These are phyloP conservation scores for Alternaria sp. DNA, from an alignment of 2,329 filamentous ascomycete genomes.

Conservation along the genomic window DNA sequence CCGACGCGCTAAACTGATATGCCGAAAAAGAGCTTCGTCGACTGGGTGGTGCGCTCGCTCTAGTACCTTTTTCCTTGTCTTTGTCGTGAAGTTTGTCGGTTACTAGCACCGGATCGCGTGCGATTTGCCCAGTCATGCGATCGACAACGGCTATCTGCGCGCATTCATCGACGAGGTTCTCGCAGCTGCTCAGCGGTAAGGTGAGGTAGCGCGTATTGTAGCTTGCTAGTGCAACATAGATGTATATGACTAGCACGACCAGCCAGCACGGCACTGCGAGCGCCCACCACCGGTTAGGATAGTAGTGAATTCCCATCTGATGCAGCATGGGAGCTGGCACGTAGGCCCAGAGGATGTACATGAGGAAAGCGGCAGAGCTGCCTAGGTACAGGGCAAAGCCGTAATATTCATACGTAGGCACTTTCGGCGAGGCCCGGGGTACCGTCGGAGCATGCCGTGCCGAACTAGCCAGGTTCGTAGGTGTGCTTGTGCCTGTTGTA, in stretches of 20 bases:
- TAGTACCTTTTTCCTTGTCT: constrained; percentile 51
- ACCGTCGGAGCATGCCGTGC: constrained; percentile 69
- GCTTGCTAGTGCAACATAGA: constrained; percentile 88
- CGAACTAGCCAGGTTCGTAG: constrained; percentile 66
- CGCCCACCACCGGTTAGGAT: constrained; percentile 97
- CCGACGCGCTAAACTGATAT: constrained; percentile 49
- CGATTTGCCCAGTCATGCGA: constrained; percentile 65
- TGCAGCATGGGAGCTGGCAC: constrained; percentile 91
- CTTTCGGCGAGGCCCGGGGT: constrained; percentile 85
- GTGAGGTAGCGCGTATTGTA: constrained; percentile 94
- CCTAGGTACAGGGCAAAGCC: constrained; percentile 97
- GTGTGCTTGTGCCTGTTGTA: constrained; percentile 37
- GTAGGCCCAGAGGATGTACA: constrained; percentile 83
- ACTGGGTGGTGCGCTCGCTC: constrained; percentile 51
- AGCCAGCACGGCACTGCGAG: constrained; percentile 90
- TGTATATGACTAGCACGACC: constrained; percentile 87
- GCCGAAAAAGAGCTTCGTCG: constrained; percentile 40
- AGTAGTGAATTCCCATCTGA: constrained; percentile 93
- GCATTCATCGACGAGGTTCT: constrained; percentile 91
- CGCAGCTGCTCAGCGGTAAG: constrained; percentile 77
- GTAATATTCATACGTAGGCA: constrained; percentile 99
- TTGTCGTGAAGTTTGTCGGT: constrained; percentile 28
- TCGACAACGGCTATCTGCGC: constrained; percentile 87
- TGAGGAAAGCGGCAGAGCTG: constrained; percentile 79
- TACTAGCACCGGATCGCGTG: constrained; percentile 41